These are phyloP conservation scores for Aspergillus thermomutatus DNA, from an alignment of 2,329 filamentous ascomycete species.

Conservation along the genomic window DNA sequence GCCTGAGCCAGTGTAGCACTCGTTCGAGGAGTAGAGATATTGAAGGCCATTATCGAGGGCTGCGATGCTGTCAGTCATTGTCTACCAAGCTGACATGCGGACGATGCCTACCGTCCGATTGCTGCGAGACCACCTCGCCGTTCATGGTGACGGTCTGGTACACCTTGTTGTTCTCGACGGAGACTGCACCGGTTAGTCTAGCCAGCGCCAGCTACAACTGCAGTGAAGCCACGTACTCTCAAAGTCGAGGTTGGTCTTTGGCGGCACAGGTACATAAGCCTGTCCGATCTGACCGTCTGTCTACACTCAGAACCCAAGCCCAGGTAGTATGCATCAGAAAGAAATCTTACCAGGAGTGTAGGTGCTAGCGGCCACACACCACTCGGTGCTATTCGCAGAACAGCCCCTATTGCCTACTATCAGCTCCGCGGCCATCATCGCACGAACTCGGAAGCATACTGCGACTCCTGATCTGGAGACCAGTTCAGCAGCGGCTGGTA, in stretches of 20 bases:
- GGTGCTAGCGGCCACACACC: constrained; percentile 19
- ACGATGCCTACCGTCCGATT: constrained; percentile 11
- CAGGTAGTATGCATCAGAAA: neutral
- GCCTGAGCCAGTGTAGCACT: constrained; percentile 20
- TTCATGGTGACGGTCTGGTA: constrained; percentile 15
- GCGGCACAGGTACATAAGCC: constrained; percentile 13
- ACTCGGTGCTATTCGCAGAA: constrained; percentile 10
- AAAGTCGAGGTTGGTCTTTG: constrained; percentile 11
- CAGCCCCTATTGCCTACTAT: constrained; percentile 10
- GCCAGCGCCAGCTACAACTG: no score
- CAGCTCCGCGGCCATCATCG: no score
- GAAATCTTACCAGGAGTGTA: constrained; percentile 15
- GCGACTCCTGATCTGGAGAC: constrained; percentile 17
- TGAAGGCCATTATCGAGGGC: constrained; percentile 13
- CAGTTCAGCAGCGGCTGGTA: constrained; percentile 19
- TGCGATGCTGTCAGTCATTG: neutral
- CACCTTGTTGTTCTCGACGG: constrained; percentile 12
- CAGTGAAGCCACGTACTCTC: constrained; percentile 8
- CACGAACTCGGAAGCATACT: constrained; percentile 5
- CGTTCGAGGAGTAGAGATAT: constrained; percentile 19
- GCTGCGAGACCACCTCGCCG: constrained; percentile 13
- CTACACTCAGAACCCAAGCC: no score
- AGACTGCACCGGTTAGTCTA: constrained; percentile 1
- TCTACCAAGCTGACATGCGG: no score
- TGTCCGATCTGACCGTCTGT: constrained; percentile 15